A percentile compares a stretch with the other conserved stretches of the same genome.
These are phyloP conservation scores for Theobroma grandiflorum DNA, from an alignment of 441 rosid species.

Conservation along the genomic window DNA sequence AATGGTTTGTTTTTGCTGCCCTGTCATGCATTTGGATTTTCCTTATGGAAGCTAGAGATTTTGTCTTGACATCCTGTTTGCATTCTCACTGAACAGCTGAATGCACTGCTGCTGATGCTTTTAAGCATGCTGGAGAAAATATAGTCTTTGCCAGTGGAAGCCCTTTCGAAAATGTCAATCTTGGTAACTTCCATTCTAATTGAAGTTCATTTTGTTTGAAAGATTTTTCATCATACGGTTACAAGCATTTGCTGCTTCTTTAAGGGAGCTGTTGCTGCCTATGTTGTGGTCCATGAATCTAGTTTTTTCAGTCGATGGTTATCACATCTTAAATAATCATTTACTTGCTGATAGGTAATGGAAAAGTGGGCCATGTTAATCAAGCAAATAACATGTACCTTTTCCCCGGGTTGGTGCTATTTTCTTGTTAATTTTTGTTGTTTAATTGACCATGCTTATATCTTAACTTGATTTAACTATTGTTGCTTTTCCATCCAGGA, in stretches of 20 bases:
- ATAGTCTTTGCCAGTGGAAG: slow-evolving; percentile 98
- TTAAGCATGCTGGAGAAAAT: slow-evolving; percentile 89
- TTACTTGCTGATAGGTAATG: slow-evolving; percentile 67
- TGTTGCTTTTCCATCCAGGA: slow-evolving; percentile 53
- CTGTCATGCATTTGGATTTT: slow-evolving; percentile 19
- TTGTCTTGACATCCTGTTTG: slow-evolving; percentile 32
- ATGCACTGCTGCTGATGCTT: slow-evolving; percentile 95
- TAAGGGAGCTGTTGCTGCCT: slow-evolving; percentile 16
- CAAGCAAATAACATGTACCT: slow-evolving; percentile 99
- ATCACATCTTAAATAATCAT: slow-evolving; percentile 22
- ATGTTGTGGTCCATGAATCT: slow-evolving; percentile 1
- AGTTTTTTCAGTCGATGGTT: slow-evolving; percentile 7
- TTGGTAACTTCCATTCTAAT: slow-evolving; percentile 56
- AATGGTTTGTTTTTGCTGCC: slow-evolving; percentile 63
- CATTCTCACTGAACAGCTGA: slow-evolving; percentile 68
- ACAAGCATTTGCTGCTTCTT: slow-evolving; percentile 18
- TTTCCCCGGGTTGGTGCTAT: slow-evolving; percentile 87
- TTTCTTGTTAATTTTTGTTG: slow-evolving; percentile 16
- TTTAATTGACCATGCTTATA: slow-evolving; percentile 11
- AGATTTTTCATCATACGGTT: slow-evolving; percentile 19
- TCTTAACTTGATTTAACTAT: slow-evolving; percentile 25
- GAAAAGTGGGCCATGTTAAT: slow-evolving; percentile 90
- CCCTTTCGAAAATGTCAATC: slow-evolving; percentile 85
- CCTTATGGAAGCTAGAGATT: slow-evolving; percentile 22
- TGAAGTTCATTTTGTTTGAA: slow-evolving; percentile 26